A percentile compares a stretch with the other conserved stretches of the same genome.
These are phyloP conservation scores for Ascochyta rabiei DNA, from an alignment of 2,329 filamentous ascomycete species.

Conservation along the genomic window DNA sequence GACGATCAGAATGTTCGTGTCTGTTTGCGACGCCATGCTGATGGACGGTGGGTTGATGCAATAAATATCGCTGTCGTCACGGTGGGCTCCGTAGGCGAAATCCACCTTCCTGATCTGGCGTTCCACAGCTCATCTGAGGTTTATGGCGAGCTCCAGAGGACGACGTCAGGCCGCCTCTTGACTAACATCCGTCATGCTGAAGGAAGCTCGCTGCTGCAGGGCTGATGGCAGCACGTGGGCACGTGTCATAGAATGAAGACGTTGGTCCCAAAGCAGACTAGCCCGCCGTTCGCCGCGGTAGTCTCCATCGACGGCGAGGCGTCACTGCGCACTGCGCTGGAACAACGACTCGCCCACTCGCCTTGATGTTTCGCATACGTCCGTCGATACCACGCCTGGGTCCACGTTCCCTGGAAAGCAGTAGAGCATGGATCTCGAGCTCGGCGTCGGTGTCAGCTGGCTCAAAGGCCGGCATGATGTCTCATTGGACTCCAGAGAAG, in stretches of 20 bases:
- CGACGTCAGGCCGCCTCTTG: background rate
- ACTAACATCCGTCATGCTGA: background rate
- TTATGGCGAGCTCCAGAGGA: background rate
- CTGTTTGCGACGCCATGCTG: slow-evolving; percentile 5
- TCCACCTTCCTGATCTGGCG: slow-evolving; percentile 6
- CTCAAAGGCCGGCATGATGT: background rate
- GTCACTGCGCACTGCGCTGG: background rate
- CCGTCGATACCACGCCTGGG: slow-evolving; percentile 13
- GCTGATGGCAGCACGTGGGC: background rate
- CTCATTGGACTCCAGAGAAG: slow-evolving; percentile 23
- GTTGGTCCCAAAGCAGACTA: slow-evolving; percentile 1
- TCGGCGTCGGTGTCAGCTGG: too few relatives aligned
- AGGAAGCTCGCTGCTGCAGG: background rate
- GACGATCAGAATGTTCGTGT: slow-evolving; percentile 49
- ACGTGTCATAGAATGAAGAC: background rate
- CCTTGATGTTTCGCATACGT: slow-evolving; percentile 28
- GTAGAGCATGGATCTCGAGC: background rate
- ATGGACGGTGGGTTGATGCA: background rate
- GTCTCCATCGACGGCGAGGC: background rate
- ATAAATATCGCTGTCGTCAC: background rate
- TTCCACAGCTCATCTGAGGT: background rate
- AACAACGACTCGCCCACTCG: slow-evolving; percentile 1
- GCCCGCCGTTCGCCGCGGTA: slow-evolving; percentile 3
- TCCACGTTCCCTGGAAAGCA: background rate
- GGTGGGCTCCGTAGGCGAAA: background rate